Conservation (phyloP, 2,329 filamentous ascomycete genomes). For the Diaporthe batatas region DNA sequence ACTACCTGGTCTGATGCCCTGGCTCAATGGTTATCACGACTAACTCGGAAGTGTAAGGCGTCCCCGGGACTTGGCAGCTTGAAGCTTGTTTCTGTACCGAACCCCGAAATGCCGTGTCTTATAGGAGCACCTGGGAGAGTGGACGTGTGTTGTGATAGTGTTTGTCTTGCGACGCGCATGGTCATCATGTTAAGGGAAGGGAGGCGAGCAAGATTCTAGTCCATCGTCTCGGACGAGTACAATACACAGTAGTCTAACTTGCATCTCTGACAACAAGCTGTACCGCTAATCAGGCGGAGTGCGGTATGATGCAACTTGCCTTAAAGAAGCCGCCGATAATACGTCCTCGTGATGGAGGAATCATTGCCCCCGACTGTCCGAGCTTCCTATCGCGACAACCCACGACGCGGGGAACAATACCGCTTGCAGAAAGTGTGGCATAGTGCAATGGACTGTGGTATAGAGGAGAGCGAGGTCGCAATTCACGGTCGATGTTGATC, state of each 20-base stretch:
- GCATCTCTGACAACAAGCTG: not conserved
- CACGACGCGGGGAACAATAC: not conserved
- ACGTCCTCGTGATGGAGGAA: not conserved
- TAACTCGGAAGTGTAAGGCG: too few relatives aligned
- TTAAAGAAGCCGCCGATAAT: constrained; percentile 17
- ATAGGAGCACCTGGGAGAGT: too few relatives aligned
- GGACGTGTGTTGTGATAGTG: not conserved
- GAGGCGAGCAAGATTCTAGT: not conserved
- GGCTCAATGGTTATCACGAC: not conserved
- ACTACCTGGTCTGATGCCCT: not conserved
- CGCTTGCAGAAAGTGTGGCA: constrained; percentile 4
- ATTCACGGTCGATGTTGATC: not conserved
- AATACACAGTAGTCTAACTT: too few relatives aligned
- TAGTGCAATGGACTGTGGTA: not conserved
- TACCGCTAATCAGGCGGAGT: not conserved
- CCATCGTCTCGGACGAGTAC: too few relatives aligned
- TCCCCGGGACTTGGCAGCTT: not conserved
- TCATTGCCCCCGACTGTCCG: constrained; percentile 6
- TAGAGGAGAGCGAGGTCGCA: not conserved
- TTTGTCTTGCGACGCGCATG: too few relatives aligned
- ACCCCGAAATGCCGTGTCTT: not conserved
- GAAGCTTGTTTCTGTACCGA: not conserved
- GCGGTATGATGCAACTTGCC: not conserved
- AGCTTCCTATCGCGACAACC: not conserved
- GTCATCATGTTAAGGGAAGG: too few relatives aligned